Percentiles rank a stretch among this genome's conserved stretches.
Conservation (phyloP, 1,139 yeast species). For the Debaryomycetaceae sp. region DNA sequence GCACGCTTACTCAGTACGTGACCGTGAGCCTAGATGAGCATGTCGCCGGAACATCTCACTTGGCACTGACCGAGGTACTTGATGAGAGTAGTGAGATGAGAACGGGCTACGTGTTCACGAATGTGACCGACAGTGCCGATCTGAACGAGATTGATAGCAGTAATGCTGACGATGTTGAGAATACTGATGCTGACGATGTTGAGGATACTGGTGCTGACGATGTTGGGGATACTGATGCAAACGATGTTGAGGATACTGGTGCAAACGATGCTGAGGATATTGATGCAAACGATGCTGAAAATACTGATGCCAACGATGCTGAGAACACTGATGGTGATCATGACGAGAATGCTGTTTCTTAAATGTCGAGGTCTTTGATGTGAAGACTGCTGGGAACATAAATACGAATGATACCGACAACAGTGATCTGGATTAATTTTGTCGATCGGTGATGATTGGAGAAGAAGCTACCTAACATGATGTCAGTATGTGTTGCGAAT, state of each 20-base stretch:
- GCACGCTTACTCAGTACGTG: not conserved
- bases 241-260: constrained; percentile 1
- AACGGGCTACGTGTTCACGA: constrained; percentile 1
- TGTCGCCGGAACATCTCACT: too few species aligned
- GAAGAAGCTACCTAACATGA: too few species aligned
- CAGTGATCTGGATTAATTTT: too few species aligned
- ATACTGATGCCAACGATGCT: not conserved
- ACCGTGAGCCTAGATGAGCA: too few species aligned
- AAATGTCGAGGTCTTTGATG: constrained; percentile 1
- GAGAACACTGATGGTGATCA: constrained; percentile 1
- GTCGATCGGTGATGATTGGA: too few species aligned
- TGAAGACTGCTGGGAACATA: not conserved
- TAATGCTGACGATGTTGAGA: constrained; percentile 1
- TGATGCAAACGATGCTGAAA: not conserved
- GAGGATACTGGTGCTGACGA: too few species aligned
- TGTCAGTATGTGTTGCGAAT: too few species aligned
- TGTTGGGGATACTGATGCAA: constrained; percentile 1
- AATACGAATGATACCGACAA: not conserved
- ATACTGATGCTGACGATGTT: too few species aligned
- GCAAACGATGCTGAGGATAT: not conserved
- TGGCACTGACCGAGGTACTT: too few species aligned
- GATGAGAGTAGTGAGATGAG: constrained; percentile 1
- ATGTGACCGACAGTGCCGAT: too few species aligned
- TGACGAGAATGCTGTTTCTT: not conserved
- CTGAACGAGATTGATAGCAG: constrained; percentile 1